Conservation (phyloP, 345 rosid species). For the Geranium rotundifolium region DNA sequence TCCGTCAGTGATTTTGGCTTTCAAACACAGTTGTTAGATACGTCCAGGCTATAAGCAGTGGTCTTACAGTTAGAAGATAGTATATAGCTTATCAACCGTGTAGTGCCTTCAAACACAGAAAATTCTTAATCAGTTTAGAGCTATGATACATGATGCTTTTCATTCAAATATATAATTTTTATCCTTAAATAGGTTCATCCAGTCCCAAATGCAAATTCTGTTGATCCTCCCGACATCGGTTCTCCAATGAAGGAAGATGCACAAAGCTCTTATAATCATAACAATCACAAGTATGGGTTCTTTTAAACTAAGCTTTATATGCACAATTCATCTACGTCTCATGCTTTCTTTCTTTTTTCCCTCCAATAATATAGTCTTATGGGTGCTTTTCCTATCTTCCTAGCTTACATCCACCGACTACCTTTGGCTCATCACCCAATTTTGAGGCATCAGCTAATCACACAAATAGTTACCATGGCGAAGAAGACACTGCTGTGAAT, state of each 20-base stretch:
- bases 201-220: constrained; percentile 25
- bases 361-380: constrained; percentile 2
- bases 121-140: not conserved
- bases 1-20: too few species aligned
- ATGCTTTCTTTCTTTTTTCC: not conserved
- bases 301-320: not conserved
- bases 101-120: not conserved
- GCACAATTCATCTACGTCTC: not conserved
- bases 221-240: constrained; percentile 39
- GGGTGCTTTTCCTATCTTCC: constrained; percentile 8
- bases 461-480: constrained; percentile 40
- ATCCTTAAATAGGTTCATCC: constrained; percentile 50
- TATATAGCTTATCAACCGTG: not conserved
- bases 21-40: not conserved
- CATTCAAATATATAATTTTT: not conserved
- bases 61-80: not conserved
- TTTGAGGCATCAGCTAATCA: constrained; percentile 52
- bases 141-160: not conserved
- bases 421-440: constrained; percentile 84
- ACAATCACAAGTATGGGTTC: constrained; percentile 40
- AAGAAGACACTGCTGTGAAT: constrained; percentile 47
- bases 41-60: not conserved
- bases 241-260: constrained; percentile 63
- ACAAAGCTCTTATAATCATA: constrained; percentile 41
- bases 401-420: constrained; percentile 82